These are phyloP conservation scores for Zizania palustris DNA, from an alignment of 202 grass and related monocot species.

Conservation along the genomic window DNA sequence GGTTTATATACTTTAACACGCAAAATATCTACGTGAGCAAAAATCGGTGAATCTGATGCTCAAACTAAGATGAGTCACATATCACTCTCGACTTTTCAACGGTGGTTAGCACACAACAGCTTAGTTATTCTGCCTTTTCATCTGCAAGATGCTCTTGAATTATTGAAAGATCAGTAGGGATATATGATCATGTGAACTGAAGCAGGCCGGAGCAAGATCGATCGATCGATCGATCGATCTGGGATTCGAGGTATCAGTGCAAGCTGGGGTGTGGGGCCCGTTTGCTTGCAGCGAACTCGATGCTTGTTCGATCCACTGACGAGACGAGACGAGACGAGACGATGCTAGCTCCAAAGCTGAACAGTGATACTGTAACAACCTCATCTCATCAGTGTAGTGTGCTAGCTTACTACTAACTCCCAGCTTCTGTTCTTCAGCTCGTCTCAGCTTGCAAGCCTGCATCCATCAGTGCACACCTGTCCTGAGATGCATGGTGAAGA, in stretches of 20 bases:
- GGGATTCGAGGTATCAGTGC: neutral
- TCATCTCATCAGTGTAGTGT: constrained; percentile 1
- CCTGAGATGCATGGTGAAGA: neutral
- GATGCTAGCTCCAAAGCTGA: constrained; percentile 10
- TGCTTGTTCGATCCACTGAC: constrained; percentile 13
- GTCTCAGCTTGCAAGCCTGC: neutral
- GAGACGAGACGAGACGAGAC: too few species aligned
- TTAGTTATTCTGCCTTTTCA: neutral
- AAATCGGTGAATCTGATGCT: too few species aligned
- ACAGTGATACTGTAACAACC: constrained; percentile 19
- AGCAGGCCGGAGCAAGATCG: neutral
- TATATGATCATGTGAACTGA: too few species aligned
- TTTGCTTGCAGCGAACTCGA: constrained; percentile 41
- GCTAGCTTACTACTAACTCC: too few species aligned
- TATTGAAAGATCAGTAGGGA: neutral
- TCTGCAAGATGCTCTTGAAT: neutral
- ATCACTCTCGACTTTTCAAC: too few species aligned
- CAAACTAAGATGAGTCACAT: too few species aligned
- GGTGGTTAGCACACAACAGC: too few species aligned
- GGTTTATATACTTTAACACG: too few species aligned
- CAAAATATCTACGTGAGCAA: too few species aligned
- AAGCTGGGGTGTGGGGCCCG: constrained; percentile 3
- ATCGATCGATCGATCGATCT: neutral
- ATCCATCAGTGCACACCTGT: constrained; percentile 1
- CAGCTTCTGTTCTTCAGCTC: neutral